These are phyloP conservation scores for Rhizophlyctis rosea DNA, from an alignment of 192 early-diverging fungal genomes.

Conservation along the genomic window DNA sequence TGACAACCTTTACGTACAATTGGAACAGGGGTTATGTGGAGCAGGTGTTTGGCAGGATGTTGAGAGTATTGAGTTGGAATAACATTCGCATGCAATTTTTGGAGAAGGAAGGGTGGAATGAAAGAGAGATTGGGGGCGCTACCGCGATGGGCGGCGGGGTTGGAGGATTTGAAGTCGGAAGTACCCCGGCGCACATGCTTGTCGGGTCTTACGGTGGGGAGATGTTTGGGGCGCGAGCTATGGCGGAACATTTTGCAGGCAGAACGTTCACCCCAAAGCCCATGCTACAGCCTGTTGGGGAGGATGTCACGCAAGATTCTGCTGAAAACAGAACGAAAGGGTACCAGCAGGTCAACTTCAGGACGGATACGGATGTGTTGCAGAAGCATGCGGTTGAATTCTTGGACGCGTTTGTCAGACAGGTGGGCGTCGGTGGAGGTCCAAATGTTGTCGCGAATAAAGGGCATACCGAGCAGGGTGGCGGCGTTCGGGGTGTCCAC, in stretches of 20 bases:
- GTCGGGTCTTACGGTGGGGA: not conserved
- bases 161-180: no score
- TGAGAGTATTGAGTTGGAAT: conserved; percentile 45
- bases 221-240: not conserved
- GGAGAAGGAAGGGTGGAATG: conserved; percentile 24
- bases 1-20: conserved; percentile 41
- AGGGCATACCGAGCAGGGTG: not conserved
- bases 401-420: conserved; percentile 43
- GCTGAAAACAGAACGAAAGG: no score
- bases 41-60: conserved; percentile 35
- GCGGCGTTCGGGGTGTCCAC: not conserved
- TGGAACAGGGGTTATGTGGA: conserved; percentile 32
- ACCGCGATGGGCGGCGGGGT: no score
- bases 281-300: not conserved
- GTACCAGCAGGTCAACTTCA: no score
- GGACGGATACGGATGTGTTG: conserved; percentile 5
- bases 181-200: not conserved
- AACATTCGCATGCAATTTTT: conserved; percentile 49
- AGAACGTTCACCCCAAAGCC: no score
- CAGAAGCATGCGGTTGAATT: conserved; percentile 48
- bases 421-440: conserved; percentile 2
- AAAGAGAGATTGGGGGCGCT: not conserved
- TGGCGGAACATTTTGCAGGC: not conserved
- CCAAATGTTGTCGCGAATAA: not conserved
- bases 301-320: not conserved